These are phyloP conservation scores for Leishmania amazonensis DNA, from an alignment of 208 protist genomes.

Conservation along the genomic window DNA sequence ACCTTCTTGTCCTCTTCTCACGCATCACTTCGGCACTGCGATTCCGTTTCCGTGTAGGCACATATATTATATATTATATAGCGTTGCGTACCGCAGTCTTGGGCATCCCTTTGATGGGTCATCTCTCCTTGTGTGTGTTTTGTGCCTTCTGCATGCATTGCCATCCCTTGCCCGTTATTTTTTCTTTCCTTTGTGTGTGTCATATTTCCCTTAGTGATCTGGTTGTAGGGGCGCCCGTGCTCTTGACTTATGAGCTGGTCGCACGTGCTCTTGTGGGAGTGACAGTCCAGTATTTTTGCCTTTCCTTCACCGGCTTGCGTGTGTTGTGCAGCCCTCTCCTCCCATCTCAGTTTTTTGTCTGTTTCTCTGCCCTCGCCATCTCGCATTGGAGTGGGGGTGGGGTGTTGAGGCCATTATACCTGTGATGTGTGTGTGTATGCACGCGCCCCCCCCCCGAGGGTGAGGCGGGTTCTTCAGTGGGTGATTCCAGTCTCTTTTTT, in stretches of 20 bases:
- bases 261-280: not conserved
- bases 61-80: not conserved
- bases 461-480: too few relatives aligned
- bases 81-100: too few relatives aligned
- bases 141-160: not conserved
- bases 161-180: not conserved
- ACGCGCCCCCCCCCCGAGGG: too few relatives aligned
- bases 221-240: not conserved
- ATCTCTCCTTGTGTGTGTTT: not conserved
- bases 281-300: too few relatives aligned
- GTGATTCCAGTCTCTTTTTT: not conserved
- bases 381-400: not conserved
- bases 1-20: not conserved
- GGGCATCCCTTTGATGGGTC: not conserved
- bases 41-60: not conserved
- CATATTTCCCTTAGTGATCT: too few relatives aligned
- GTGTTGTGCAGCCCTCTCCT: not conserved
- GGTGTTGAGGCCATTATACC: not conserved
- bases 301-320: not conserved
- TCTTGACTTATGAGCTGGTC: not conserved
- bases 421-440: not conserved
- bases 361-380: not conserved
- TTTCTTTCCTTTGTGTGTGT: not conserved
- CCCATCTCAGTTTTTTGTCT: not conserved
- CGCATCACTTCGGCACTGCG: not conserved